Conservation (phyloP, 1,139 yeast species). For the Geotrichum candidum region DNA sequence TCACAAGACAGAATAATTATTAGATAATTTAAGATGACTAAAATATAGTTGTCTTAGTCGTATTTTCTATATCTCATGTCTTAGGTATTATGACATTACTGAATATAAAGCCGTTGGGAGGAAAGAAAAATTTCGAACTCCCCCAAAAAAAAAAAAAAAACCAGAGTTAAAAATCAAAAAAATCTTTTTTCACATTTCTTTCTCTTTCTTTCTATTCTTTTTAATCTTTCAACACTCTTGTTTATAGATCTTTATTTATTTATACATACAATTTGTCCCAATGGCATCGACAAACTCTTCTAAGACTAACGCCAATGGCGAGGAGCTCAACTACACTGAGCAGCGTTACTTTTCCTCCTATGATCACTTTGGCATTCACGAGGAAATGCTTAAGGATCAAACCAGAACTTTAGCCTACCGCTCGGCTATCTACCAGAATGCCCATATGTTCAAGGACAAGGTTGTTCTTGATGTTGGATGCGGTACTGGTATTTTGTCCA, state of each 20-base stretch:
- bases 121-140: constrained; percentile 10
- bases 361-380: constrained; percentile 97
- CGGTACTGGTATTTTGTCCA: constrained; percentile 93
- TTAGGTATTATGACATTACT: background rate
- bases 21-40: background rate
- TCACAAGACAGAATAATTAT: background rate
- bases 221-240: background rate
- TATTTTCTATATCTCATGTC: background rate
- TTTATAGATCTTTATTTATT: background rate
- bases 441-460: constrained; percentile 83
- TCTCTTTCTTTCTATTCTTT: background rate
- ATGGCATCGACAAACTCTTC: constrained; percentile 8
- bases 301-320: constrained; percentile 9
- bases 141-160: background rate
- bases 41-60: background rate
- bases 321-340: constrained; percentile 43
- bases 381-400: constrained; percentile 95
- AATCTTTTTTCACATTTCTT: background rate
- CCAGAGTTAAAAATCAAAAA: background rate
- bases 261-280: constrained; percentile 1
- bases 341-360: constrained; percentile 93
- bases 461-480: constrained; percentile 97
- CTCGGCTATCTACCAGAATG: constrained; percentile 87
- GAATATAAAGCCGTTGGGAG: background rate
- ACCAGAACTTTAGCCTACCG: constrained; percentile 90